phyloP scores from a whole-genome alignment of 1,284 basidiomycete genomes.

The Takashimella koratensis region DNA sequence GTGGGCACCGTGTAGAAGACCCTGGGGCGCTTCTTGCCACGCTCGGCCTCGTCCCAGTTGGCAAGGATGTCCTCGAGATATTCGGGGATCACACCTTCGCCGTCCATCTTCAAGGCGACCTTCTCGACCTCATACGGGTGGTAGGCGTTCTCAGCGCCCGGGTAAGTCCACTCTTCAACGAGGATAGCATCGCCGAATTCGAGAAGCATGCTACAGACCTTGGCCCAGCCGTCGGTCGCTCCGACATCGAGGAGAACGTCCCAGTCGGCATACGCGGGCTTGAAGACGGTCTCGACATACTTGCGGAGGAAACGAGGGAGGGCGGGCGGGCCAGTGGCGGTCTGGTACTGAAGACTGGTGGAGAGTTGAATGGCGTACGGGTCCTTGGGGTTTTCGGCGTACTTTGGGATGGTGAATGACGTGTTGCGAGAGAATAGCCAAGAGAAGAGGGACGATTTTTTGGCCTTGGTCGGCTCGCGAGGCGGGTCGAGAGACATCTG shows the following conservation, averaged over 20 bases:
- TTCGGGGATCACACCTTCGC: slow-evolving; percentile 63
- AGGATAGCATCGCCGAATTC: slow-evolving; percentile 71
- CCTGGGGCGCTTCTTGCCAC: slow-evolving; percentile 53
- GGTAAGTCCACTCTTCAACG: slow-evolving; percentile 57
- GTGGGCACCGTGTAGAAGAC: slow-evolving; percentile 60
- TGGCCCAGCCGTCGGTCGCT: slow-evolving; percentile 66
- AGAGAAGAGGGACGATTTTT: slow-evolving; percentile 56
- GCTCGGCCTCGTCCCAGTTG: slow-evolving; percentile 62
- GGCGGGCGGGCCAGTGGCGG: slow-evolving; percentile 44
- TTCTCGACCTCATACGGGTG: slow-evolving; percentile 34
- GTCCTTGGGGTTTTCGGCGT: slow-evolving; percentile 39
- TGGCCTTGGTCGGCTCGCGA: slow-evolving; percentile 33
- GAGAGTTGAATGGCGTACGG: slow-evolving; percentile 58
- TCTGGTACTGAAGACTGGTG: slow-evolving; percentile 67
- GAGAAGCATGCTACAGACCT: slow-evolving; percentile 57
- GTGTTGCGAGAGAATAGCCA: slow-evolving; percentile 57
- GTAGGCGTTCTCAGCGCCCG: slow-evolving; percentile 47
- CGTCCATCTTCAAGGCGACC: slow-evolving; percentile 62
- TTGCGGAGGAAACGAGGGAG: slow-evolving; percentile 51
- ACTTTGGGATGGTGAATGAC: slow-evolving; percentile 60
- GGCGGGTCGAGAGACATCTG: slow-evolving; percentile 56
- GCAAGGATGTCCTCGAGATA: slow-evolving; percentile 60
- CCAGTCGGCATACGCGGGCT: slow-evolving; percentile 67
- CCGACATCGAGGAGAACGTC: slow-evolving; percentile 63
- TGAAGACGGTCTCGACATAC: slow-evolving; percentile 62